These are phyloP conservation scores for Amanita phalloides DNA, from an alignment of 768 basidiomycete genomes.

Conservation along the genomic window DNA sequence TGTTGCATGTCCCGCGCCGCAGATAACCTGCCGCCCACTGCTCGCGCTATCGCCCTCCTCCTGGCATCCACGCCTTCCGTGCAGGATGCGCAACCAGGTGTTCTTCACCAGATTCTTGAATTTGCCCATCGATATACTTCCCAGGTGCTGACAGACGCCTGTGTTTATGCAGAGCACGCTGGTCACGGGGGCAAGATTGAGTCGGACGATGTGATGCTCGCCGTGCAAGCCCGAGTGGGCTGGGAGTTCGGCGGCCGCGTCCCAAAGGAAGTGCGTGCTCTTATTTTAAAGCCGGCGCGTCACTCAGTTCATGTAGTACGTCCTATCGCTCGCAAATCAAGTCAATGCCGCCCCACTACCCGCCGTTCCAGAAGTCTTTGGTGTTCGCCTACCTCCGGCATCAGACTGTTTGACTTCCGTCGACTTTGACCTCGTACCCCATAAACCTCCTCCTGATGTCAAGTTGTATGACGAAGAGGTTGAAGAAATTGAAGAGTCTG, in stretches of 20 bases:
- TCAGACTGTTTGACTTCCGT: conserved; percentile 68
- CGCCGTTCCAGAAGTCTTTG: conserved; percentile 81
- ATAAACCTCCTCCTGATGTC: conserved; percentile 70
- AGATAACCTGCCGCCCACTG: conserved; percentile 76
- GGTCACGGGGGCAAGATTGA: conserved; percentile 71
- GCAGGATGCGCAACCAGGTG: conserved; percentile 79
- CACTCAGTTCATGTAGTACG: conserved; percentile 36
- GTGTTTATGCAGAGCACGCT: conserved; percentile 82
- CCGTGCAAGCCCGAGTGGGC: conserved; percentile 81
- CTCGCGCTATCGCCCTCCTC: conserved; percentile 73
- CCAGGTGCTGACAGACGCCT: conserved; percentile 76
- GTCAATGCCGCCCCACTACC: conserved; percentile 76
- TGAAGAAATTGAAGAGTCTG: conserved; percentile 73
- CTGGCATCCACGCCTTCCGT: conserved; percentile 77
- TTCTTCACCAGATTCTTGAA: conserved; percentile 80
- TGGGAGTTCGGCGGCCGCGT: conserved; percentile 89
- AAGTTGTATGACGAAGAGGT: conserved; percentile 73
- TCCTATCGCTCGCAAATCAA: conserved; percentile 71
- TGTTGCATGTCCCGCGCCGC: conserved; percentile 33
- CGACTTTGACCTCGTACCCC: conserved; percentile 82
- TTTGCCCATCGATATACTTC: conserved; percentile 78
- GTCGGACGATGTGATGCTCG: conserved; percentile 71
- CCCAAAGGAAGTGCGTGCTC: conserved; percentile 66
- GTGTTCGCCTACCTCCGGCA: conserved; percentile 64
- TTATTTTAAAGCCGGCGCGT: conserved; percentile 2